Evolutionary conservation across 2,329 filamentous ascomycete genomes (phyloP).

Genomic region (Microdochium nivale): DNA sequence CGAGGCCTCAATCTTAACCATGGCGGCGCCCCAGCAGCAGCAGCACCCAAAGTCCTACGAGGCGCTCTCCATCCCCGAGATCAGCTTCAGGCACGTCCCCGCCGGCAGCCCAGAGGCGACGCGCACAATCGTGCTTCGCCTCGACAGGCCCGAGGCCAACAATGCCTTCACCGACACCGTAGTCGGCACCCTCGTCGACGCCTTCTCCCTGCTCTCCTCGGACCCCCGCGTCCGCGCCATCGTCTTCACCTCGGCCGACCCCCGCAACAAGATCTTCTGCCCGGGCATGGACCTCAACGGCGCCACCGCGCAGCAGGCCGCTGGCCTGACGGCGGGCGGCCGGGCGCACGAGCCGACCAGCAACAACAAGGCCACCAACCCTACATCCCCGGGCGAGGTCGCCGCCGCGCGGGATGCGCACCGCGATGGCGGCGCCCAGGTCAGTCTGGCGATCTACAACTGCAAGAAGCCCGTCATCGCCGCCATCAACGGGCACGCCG

Average conservation of each 20-base stretch:
- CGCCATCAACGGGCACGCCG: conserved; percentile 50
- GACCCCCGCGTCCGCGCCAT: conserved; percentile 47
- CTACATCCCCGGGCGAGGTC: neutral
- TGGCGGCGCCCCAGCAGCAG: neutral
- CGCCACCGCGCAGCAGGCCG: conserved; percentile 3
- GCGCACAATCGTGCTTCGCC: conserved; percentile 51
- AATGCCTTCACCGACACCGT: conserved; percentile 64
- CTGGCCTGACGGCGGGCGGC: conserved; percentile 1
- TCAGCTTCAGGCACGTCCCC: conserved; percentile 41
- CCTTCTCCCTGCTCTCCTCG: conserved; percentile 39
- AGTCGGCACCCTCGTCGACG: conserved; percentile 49
- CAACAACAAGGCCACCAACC: neutral
- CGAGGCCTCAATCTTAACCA: neutral
- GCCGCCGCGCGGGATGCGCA: conserved; percentile 11
- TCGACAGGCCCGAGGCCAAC: conserved; percentile 55
- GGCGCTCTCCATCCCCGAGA: conserved; percentile 29
- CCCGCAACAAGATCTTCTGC: conserved; percentile 43
- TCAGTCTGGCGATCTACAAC: conserved; percentile 44
- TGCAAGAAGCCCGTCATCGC: conserved; percentile 51
- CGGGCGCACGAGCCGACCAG: neutral
- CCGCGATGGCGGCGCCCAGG: conserved; percentile 43
- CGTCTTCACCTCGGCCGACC: conserved; percentile 44
- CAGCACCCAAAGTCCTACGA: conserved; percentile 26
- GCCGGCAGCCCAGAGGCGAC: conserved; percentile 44
- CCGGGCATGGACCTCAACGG: conserved; percentile 46